Evolutionary conservation across 345 rosid genomes (phyloP), one percentile per base, ranked within the genome.

Genomic region (Salix koriyanagi): DNA sequence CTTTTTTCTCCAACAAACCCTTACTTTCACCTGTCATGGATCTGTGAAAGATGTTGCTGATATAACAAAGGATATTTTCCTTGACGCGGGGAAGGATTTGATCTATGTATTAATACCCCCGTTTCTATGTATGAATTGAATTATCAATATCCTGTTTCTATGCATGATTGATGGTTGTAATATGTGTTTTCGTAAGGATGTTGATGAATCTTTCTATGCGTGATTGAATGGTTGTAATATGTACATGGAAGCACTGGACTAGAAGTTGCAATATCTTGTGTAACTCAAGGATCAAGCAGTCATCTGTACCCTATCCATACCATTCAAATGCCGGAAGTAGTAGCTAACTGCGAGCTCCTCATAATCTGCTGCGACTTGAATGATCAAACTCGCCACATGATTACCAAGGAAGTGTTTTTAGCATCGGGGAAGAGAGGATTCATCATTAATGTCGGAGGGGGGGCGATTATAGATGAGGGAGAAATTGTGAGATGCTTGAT

Each of bases 1-100:
- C 97, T 7, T 92, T 94, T 81, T 94, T 87, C 79, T 73, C 86
- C 1, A 87, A 83, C 56, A 78, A 75, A 67, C 91, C 98, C 46
- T 71, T 94, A 39, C 77, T 76, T 76, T 71, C 79, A 44, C 74
- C 66, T 2, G 60, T 71, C 54, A 19, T 70, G 19, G 72, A 75
- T 54, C 70, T 39, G 2, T 78, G 68, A 78, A 46, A 21, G 82
- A 79, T 62, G 74, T 54, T 21, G 77, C 82, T 19, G 74, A 79
- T 69, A 2, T 58, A 73, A 48, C 67, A 73, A 14, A 15, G 75
- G 67, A 23, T 67, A 60, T 48, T 73, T 39, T 60, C 54, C 75
- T 73, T 54, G 39, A 25, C 54, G 56, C 36, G 60, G 75, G 75
- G 39, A 4, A 56, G 14, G 34, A 6, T 46, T 46, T 48, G 4